phyloP scores from a whole-genome alignment of 768 basidiomycete species.

The Cystofilobasidium ferigula region DNA sequence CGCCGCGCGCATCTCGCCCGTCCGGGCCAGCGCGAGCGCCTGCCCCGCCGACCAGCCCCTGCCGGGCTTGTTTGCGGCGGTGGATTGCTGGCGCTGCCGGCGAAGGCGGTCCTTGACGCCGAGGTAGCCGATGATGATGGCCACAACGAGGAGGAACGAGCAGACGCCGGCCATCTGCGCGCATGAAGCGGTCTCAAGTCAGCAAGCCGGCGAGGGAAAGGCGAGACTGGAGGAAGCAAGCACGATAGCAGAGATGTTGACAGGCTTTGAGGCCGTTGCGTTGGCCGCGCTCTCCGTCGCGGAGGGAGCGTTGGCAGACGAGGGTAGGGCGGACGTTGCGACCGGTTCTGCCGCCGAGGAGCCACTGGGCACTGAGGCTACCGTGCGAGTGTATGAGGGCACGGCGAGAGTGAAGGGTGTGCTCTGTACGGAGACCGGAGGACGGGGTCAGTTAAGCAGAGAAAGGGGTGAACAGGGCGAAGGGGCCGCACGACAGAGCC shows the following conservation, averaged over 20 bases:
- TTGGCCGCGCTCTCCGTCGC: neutral
- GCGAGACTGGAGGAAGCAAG: neutral
- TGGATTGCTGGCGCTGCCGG: too few species aligned
- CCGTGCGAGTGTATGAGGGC: neutral
- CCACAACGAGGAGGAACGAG: neutral
- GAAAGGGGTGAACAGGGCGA: too few species aligned
- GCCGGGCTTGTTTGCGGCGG: neutral
- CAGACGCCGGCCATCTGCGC: constrained; percentile 6
- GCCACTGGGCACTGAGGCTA: neutral
- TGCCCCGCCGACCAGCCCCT: neutral
- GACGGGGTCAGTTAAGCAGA: neutral
- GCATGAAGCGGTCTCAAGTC: neutral
- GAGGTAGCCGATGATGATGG: constrained; percentile 3
- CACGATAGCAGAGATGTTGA: constrained; percentile 1
- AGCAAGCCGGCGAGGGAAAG: neutral
- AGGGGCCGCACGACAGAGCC: neutral
- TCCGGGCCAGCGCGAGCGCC: neutral
- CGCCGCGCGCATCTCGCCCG: neutral
- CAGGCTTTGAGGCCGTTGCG: neutral
- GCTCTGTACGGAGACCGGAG: neutral
- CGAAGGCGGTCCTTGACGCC: neutral
- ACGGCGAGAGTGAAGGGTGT: neutral
- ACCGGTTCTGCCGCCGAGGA: neutral
- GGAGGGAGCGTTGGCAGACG: too few species aligned
- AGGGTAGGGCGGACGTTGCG: too few species aligned